A percentile compares a stretch with the other conserved stretches of the same genome.
These are phyloP conservation scores for Chondrostereum purpureum DNA, from an alignment of 1,284 basidiomycete genomes.

Conservation along the genomic window DNA sequence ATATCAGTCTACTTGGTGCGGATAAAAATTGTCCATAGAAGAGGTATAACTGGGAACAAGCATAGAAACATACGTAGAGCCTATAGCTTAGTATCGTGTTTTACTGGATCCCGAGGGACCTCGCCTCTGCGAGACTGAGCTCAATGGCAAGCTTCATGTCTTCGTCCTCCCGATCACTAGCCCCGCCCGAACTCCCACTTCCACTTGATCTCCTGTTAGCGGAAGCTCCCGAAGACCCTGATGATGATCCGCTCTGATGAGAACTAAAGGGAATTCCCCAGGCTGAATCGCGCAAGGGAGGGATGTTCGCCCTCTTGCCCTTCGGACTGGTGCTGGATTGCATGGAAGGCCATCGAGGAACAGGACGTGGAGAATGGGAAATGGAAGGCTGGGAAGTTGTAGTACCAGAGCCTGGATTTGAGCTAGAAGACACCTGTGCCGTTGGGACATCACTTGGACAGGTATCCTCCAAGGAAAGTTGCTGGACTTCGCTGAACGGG, in stretches of 20 bases:
- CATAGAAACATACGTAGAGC: too few species aligned
- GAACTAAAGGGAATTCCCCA: background rate
- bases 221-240: background rate
- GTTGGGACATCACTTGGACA: constrained; percentile 6
- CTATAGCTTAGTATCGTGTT: too few species aligned
- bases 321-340: constrained; percentile 10
- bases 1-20: too few species aligned
- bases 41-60: too few species aligned
- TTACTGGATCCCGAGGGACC: constrained; percentile 26
- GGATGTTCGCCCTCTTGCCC: constrained; percentile 14
- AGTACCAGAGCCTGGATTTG: constrained; percentile 27
- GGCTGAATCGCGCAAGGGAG: background rate
- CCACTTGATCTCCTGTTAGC: background rate
- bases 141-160: constrained; percentile 49
- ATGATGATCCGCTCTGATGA: background rate
- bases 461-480: background rate
- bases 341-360: constrained; percentile 26
- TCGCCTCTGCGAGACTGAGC: constrained; percentile 51
- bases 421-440: constrained; percentile 17
- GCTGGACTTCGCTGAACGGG: constrained; percentile 37
- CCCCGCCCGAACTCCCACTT: background rate
- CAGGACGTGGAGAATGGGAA: constrained; percentile 30
- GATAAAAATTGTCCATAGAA: too few species aligned
- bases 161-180: constrained; percentile 34
- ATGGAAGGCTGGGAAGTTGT: constrained; percentile 34